A percentile compares a stretch with the other conserved stretches of the same genome.
These are phyloP conservation scores for Penicillium silybi DNA, from an alignment of 495 filamentous ascomycete genomes.

Conservation along the genomic window DNA sequence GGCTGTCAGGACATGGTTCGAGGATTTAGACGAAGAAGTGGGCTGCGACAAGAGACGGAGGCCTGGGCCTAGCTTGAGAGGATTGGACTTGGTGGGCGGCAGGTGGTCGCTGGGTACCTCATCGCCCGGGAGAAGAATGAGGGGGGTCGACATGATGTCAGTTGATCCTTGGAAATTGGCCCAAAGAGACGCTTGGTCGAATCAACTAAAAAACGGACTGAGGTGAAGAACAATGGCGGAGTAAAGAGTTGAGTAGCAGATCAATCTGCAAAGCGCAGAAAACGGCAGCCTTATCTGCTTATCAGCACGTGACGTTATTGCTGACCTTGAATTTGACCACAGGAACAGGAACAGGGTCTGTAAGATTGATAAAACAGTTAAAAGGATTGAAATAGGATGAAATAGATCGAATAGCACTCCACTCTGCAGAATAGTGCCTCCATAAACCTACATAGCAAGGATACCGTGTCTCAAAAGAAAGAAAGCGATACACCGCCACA, in stretches of 20 bases:
- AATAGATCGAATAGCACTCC: no score
- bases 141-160: conserved; percentile 40
- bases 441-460: no score
- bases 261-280: conserved; percentile 4
- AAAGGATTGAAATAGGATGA: no score
- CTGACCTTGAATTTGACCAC: neutral
- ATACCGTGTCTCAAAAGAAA: neutral
- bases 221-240: neutral
- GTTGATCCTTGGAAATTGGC: neutral
- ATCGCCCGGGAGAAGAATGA: conserved; percentile 76
- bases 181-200: neutral
- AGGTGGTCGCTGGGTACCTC: conserved; percentile 55
- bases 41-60: conserved; percentile 49
- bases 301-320: conserved; percentile 18
- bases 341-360: neutral
- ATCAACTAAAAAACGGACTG: neutral
- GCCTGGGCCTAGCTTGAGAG: conserved; percentile 82
- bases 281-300: conserved; percentile 10
- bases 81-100: conserved; percentile 57
- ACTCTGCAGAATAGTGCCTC: no score
- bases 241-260: neutral
- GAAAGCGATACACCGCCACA: conserved; percentile 23
- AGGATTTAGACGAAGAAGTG: conserved; percentile 11
- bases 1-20: conserved; percentile 55
- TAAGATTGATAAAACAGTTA: neutral